Base-by-base conservation (phyloP, 2,329 filamentous ascomycete genomes). In the Tolypocladium endophyticum region DNA sequence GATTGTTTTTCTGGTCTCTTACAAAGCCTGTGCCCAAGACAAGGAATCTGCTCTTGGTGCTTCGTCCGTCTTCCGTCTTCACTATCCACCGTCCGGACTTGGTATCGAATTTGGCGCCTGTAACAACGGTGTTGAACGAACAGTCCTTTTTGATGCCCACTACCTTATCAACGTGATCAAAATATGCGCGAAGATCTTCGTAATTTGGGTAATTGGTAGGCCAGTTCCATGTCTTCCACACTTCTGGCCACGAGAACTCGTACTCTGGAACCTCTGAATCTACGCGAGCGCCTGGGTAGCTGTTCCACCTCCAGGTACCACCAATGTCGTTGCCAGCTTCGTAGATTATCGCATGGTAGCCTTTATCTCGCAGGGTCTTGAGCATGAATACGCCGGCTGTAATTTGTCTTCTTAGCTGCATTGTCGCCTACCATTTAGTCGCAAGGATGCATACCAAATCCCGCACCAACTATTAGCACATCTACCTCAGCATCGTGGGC, bases 211-310 rank as follows among this genome's bases (percentile, higher is more conserved):
- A 85, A 60, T 79, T 78, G 61, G 69, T 76, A 0, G 73, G 72
- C 80, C 82, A 87, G 41, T 74, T 83, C 82, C 82, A 87, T 4
- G 78, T 78, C 67, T 82, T 74, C 66, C 73, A 81, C 1, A 79
- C 72, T 60, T 80, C 77, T 11, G 80, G 80, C 66, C 77, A 79
- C 1, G 76, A 79, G 58, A 80, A 79, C 63, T 84, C 76, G 61
- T 85, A 85, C 58, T 77, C 73, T 0, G 81, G 80, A 3, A 80
- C 74, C 58, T 81, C 76, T 0, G 77, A 80, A 69, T 86, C 83
- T 2, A 84, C 80, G 0, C 74, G 70, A 1, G 80, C 77, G 0
- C 81, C 82, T 0, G 80, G 82, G 63, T 83, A 85, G 64, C 76
- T 75, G 67, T 83, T 84, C 78, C 76, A 83, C 52, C 76, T 70